Percentiles rank a stretch among this genome's conserved stretches.
phyloP scores from a whole-genome alignment of 768 basidiomycete species.

The Boletus coccyginus region DNA sequence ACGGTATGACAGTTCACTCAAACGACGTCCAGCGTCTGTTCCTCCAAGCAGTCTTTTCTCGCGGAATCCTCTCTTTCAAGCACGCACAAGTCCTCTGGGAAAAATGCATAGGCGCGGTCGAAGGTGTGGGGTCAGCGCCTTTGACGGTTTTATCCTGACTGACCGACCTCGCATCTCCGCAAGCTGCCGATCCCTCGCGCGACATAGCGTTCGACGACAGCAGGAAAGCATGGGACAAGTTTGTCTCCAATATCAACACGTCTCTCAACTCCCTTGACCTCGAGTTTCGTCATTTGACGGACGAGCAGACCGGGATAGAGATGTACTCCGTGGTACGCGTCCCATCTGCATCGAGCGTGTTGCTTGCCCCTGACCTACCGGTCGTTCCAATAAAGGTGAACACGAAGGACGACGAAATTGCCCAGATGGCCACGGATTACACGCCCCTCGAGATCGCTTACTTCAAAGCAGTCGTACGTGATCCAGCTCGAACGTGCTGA shows the following conservation, averaged over 20 bases:
- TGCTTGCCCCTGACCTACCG: not conserved
- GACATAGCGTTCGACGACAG: slow-evolving; percentile 41
- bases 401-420: slow-evolving; percentile 73
- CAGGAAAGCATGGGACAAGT: slow-evolving; percentile 54
- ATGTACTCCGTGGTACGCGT: slow-evolving; percentile 67
- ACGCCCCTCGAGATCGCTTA: slow-evolving; percentile 73
- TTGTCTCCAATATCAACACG: slow-evolving; percentile 57
- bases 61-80: slow-evolving; percentile 61
- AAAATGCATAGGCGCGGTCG: slow-evolving; percentile 64
- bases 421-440: slow-evolving; percentile 85
- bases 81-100: slow-evolving; percentile 66
- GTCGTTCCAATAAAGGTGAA: slow-evolving; percentile 56
- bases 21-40: slow-evolving; percentile 74
- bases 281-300: slow-evolving; percentile 60
- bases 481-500: not conserved
- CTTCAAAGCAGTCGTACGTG: slow-evolving; percentile 77
- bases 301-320: slow-evolving; percentile 62
- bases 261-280: slow-evolving; percentile 69
- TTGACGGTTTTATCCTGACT: not conserved
- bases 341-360: not conserved
- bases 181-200: slow-evolving; percentile 54
- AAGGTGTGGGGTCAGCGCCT: slow-evolving; percentile 35
- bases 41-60: slow-evolving; percentile 74
- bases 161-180: slow-evolving; percentile 4
- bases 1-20: slow-evolving; percentile 41